These are phyloP conservation scores for Alliaria petiolata DNA, from an alignment of 345 rosid species.

Conservation along the genomic window DNA sequence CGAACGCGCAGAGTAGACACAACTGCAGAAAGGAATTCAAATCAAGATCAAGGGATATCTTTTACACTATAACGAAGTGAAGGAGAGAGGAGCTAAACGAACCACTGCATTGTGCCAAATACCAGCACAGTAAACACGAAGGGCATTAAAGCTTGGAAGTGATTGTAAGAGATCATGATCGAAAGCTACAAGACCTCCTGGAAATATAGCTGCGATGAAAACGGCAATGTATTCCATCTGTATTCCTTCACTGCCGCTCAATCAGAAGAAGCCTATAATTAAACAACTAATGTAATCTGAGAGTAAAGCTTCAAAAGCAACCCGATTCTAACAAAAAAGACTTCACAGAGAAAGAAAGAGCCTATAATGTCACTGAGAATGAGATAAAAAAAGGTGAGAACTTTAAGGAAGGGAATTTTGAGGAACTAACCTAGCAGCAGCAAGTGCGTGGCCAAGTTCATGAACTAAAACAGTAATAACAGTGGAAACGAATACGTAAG, in stretches of 20 bases:
- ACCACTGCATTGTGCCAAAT: conserved; percentile 98
- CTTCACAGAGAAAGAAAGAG: background rate
- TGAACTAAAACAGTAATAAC: conserved; percentile 68
- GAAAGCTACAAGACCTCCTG: conserved; percentile 92
- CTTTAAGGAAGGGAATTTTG: background rate
- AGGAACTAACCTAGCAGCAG: conserved; percentile 73
- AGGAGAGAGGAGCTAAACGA: no score
- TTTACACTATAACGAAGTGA: no score
- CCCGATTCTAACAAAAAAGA: no score
- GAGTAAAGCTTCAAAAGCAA: background rate
- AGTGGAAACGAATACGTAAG: conserved; percentile 50
- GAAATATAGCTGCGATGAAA: conserved; percentile 76
- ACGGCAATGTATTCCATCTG: conserved; percentile 76
- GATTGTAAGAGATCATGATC: conserved; percentile 54
- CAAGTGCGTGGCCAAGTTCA: conserved; percentile 86
- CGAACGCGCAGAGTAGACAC: conserved; percentile 60
- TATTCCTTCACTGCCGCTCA: conserved; percentile 80
- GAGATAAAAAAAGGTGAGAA: background rate
- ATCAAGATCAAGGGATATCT: background rate
- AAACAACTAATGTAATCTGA: conserved; percentile 17
- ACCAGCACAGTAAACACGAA: conserved; percentile 86
- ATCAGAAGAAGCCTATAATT: conserved; percentile 42
- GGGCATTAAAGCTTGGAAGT: conserved; percentile 47
- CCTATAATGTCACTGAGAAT: background rate
- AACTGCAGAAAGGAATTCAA: conserved; percentile 35